Base-by-base conservation (phyloP, 1,139 yeast genomes). In the Geotrichum klebahnii region DNA sequence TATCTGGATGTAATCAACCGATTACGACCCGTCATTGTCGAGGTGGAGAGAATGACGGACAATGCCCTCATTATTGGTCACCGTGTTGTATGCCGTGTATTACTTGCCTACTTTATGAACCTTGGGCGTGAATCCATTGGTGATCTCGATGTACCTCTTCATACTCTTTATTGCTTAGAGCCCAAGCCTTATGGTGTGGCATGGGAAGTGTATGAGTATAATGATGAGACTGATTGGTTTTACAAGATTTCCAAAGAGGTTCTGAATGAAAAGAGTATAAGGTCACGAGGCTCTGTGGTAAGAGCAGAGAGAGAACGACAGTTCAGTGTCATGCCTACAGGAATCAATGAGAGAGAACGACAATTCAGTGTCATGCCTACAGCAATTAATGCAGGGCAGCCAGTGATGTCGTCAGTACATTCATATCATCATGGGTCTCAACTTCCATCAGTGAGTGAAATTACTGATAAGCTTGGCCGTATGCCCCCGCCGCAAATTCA, bases 141-240 rank as follows among this genome's bases (percentile, higher is more conserved):
- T 2, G 95, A 86, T 60, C 74, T 90, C 57, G 97, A 90, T 67
- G 92, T 90, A 8, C 97, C 97, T 2, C 72, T 90, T 53, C 97
- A 90, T 64, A 85, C 96, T 4, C 81, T 90, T 26, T 92, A 89
- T 62, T 80, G 92, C 57, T 75, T 90, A 55, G 97, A 90, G 63
- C 89, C 92, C 52, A 87, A 86, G 63, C 97, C 97, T 0, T 90
- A 88, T 66, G 97, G 97, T 3, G 94, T 94, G 2, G 92, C 87
- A 54, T 90, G 95, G 84, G 78, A 87, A 16, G 75, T 89, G 69
- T 90, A 83, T 67, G 95, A 87, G 65, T 90, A 84, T 67, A 84
- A 86, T 60, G 96, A 87, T 59, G 71, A 71, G 5, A 68, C 76
- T 29, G 90, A 89, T 66, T 81, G 88, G 84, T 90, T 90, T 68